Conservation (phyloP, 2,329 filamentous ascomycete species). For the Arthrocladium fulminans region DNA sequence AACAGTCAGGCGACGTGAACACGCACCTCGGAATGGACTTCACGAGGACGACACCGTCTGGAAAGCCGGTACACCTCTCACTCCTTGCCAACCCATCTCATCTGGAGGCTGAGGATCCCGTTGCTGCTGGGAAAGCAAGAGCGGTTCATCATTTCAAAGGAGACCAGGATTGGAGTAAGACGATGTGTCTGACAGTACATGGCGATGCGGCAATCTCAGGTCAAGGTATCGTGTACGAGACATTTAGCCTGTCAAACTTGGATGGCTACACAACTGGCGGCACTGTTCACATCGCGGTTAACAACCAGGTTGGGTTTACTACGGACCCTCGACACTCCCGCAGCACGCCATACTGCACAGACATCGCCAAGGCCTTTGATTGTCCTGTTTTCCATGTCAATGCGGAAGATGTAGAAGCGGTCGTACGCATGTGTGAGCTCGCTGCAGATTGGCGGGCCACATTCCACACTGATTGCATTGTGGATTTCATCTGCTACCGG, state of each 20-base stretch:
- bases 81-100: constrained; percentile 97
- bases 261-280: constrained; percentile 95
- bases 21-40: constrained; percentile 99
- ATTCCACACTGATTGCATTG: constrained; percentile 96
- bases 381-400: constrained; percentile 99
- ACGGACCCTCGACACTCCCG: constrained; percentile 95
- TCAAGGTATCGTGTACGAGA: constrained; percentile 97
- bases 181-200: constrained; percentile 93
- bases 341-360: constrained; percentile 96
- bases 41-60: constrained; percentile 92
- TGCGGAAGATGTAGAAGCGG: constrained; percentile 92
- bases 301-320: constrained; percentile 99
- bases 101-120: constrained; percentile 94
- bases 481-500: constrained; percentile 97
- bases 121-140: constrained; percentile 93
- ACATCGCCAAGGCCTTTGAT: constrained; percentile 98
- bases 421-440: constrained; percentile 96
- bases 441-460: constrained; percentile 96
- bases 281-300: constrained; percentile 93
- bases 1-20: constrained; percentile 97
- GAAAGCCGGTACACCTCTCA: constrained; percentile 96
- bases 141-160: constrained; percentile 98
- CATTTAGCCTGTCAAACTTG: constrained; percentile 91
- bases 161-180: constrained; percentile 75
- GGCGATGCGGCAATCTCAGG: constrained; percentile 95